These are phyloP conservation scores for Carex pumila DNA, from an alignment of 176 grass and related monocot species.

Conservation along the genomic window DNA sequence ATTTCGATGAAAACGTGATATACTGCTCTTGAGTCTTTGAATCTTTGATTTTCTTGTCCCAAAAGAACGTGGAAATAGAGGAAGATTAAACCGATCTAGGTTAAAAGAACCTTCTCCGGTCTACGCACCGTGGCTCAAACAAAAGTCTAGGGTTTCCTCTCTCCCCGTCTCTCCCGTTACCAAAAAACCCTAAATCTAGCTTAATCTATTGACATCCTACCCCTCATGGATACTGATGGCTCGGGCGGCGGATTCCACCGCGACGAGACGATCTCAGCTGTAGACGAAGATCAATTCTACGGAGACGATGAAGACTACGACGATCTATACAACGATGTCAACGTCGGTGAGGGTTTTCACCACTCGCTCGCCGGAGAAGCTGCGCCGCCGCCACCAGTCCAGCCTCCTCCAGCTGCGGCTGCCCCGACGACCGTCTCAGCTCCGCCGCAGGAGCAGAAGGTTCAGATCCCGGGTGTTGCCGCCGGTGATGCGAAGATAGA, in stretches of 20 bases:
- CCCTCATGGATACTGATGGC: conserved; percentile 48
- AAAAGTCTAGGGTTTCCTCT: conserved; percentile 23
- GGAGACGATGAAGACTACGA: conserved; percentile 88
- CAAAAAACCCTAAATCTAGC: conserved; percentile 47
- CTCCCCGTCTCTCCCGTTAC: neutral
- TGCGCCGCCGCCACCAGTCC: neutral
- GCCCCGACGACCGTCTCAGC: conserved; percentile 17
- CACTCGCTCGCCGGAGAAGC: conserved; percentile 21
- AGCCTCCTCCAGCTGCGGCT: conserved; percentile 9
- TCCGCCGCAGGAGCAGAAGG: conserved; percentile 40
- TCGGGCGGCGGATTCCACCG: conserved; percentile 44
- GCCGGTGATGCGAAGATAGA: conserved; percentile 37
- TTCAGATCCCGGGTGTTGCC: conserved; percentile 37
- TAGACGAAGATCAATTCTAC: conserved; percentile 78
- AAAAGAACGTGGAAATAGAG: neutral
- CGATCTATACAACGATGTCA: conserved; percentile 87
- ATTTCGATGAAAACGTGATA: neutral
- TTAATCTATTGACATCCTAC: neutral
- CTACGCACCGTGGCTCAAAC: neutral
- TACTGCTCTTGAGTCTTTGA: neutral
- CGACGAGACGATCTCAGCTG: conserved; percentile 61
- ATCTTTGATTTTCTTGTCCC: neutral
- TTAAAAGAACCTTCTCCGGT: neutral
- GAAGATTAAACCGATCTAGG: neutral
- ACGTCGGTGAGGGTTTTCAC: conserved; percentile 73